Base-by-base conservation (phyloP, 257 asterid species). In the Vinca minor region DNA sequence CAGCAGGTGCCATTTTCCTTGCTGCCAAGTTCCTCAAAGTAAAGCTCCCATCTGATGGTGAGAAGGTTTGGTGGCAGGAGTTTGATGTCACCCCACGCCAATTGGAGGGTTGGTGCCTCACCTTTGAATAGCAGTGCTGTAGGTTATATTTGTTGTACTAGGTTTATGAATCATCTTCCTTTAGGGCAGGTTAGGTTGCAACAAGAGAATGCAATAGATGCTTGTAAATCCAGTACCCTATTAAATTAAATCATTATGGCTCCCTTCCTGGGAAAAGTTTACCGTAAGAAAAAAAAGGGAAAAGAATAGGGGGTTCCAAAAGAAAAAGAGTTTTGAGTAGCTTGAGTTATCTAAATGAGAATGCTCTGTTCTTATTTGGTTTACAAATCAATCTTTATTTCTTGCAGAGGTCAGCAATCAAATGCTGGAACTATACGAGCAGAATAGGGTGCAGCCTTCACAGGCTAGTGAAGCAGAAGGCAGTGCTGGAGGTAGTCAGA, bases 11-110 rank as follows among this genome's bases (percentile, higher is more conserved):
- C 62, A 93, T 93, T 76, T 93, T 93, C 71, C 97, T 93, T 58
- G 99, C 99, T 73, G 97, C 97, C 79, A 89, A 93, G 90, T 93
- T 93, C 73, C 97, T 93, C 64, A 89, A 87, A 87, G 97, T 93
- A 64, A 93, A 87, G 90, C 97, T 93, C 78, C 97, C 99, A 58
- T 74, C 86, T 74, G 98, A 93, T 47, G 88, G 91, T 8, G 97
- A 89, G 81, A 89, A 87, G 84, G 88, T 84, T 77, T 93, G 99
- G 99, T 89, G 99, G 99, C 99, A 89, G 80, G 99, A 93, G 84
- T 87, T 93, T 79, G 96, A 89, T 76, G 97, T 93, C 81, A 89
- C 96, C 76, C 99, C 99, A 73, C 97, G 90, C 79, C 99, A 93
- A 79, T 82, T 91, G 81, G 98, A 91, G 94, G 98, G 98, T 91